A percentile compares a stretch with the other conserved stretches of the same genome.
Evolutionary conservation across 441 rosid species (phyloP).

Genomic region (Manihot esculenta): DNA sequence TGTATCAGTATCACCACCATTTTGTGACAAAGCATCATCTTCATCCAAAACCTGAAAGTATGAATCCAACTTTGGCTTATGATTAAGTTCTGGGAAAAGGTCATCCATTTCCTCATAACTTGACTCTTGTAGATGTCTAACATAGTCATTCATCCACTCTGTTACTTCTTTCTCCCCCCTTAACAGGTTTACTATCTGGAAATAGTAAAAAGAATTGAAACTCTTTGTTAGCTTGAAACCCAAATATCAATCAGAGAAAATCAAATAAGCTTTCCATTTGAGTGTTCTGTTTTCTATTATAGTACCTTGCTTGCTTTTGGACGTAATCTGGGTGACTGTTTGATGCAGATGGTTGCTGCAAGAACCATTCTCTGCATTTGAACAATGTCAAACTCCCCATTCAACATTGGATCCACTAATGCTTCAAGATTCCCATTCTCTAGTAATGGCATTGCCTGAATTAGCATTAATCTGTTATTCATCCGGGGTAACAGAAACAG

Average conservation of each 20-base stretch:
- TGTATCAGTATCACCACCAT: too few species aligned
- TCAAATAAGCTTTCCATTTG: too few species aligned
- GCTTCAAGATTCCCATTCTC: slow-evolving; percentile 50
- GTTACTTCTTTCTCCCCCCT: slow-evolving; percentile 16
- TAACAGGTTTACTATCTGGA: slow-evolving; percentile 60
- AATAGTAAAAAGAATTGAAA: background rate
- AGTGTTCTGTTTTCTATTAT: too few species aligned
- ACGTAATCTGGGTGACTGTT: slow-evolving; percentile 64
- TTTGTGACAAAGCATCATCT: slow-evolving; percentile 33
- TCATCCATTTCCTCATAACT: slow-evolving; percentile 51
- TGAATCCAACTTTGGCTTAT: slow-evolving; percentile 42
- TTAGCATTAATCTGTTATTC: slow-evolving; percentile 6
- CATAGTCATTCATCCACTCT: slow-evolving; percentile 25
- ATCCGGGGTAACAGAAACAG: background rate
- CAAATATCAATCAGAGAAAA: background rate
- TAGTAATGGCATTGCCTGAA: slow-evolving; percentile 72
- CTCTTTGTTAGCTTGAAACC: background rate
- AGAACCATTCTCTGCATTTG: slow-evolving; percentile 65
- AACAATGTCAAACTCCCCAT: slow-evolving; percentile 34
- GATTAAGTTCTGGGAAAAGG: slow-evolving; percentile 43
- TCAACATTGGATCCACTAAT: slow-evolving; percentile 60
- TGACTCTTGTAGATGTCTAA: slow-evolving; percentile 29
- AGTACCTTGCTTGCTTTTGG: slow-evolving; percentile 64
- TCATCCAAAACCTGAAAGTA: slow-evolving; percentile 54
- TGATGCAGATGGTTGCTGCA: slow-evolving; percentile 70